Evolutionary conservation across 2,329 filamentous ascomycete genomes (phyloP).

Genomic region (Fusarium sp.): DNA sequence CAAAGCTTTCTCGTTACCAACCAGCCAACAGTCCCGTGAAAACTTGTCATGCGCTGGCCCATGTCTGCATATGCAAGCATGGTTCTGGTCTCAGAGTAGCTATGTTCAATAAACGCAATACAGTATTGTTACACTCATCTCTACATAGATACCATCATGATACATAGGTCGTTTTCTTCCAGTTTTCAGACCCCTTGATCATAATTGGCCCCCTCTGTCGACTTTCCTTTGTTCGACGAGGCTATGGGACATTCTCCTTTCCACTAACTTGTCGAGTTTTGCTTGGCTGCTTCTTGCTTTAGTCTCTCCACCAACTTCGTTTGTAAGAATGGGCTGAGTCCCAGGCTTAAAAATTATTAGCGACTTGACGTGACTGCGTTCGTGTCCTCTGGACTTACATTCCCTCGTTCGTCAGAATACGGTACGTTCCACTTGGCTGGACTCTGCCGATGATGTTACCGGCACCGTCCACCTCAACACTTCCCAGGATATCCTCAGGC

Average conservation of each 20-base stretch:
- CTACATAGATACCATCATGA: constrained; percentile 19
- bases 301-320: constrained; percentile 64
- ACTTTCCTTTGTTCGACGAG: not conserved
- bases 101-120: not conserved
- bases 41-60: not conserved
- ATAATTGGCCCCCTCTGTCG: not conserved
- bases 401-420: constrained; percentile 71
- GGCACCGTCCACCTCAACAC: constrained; percentile 68
- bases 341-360: constrained; percentile 43
- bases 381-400: constrained; percentile 62
- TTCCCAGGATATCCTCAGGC: constrained; percentile 76
- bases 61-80: not conserved
- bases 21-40: not conserved
- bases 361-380: not conserved
- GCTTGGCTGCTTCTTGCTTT: constrained; percentile 58
- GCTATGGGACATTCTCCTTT: not conserved
- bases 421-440: constrained; percentile 69
- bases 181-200: not conserved
- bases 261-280: constrained; percentile 42
- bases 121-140: constrained; percentile 3
- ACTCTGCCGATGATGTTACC: constrained; percentile 68
- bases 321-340: constrained; percentile 56
- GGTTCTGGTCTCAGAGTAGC: not conserved
- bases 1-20: too few species aligned
- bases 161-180: not conserved